phyloP scores from a whole-genome alignment of 2,329 filamentous ascomycete genomes.

The Pestalotiopsis sp. region DNA sequence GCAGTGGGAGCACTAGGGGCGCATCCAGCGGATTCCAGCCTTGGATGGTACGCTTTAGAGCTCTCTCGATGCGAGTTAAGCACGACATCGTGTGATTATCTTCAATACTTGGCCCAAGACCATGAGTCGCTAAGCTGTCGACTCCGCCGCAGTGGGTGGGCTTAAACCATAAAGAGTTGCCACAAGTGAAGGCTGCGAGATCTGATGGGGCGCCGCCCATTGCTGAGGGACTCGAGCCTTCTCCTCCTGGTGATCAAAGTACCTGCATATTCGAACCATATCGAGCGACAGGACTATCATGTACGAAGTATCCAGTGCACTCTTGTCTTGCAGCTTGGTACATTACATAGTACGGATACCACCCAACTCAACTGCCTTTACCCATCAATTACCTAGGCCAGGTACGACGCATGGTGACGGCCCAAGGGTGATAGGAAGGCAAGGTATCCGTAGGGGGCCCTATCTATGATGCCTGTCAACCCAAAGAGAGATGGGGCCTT shows the following conservation, averaged over 20 bases:
- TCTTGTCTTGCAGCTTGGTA: not conserved
- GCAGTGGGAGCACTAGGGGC: not conserved
- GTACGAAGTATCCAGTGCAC: not conserved
- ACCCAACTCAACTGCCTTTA: not conserved
- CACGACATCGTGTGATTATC: conserved; percentile 5
- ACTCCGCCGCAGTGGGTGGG: not conserved
- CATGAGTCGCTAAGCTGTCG: conserved; percentile 3
- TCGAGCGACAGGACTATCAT: not conserved
- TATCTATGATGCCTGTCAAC: not conserved
- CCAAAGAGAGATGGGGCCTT: not conserved
- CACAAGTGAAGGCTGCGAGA: not conserved
- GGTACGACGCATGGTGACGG: not conserved
- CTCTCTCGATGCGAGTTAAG: not conserved
- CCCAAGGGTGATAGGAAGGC: not conserved
- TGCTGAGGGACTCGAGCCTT: not conserved
- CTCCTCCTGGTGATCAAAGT: not conserved
- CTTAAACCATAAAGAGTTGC: not conserved
- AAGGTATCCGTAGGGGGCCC: not conserved
- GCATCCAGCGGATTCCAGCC: not conserved
- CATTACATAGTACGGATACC: not conserved
- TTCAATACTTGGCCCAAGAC: not conserved
- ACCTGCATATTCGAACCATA: not conserved
- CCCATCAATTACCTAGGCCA: not conserved
- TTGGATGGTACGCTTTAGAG: not conserved
- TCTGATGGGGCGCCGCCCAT: not conserved